phyloP scores from a whole-genome alignment of 805 yeast genomes.

The Yamadazyma sp. region DNA sequence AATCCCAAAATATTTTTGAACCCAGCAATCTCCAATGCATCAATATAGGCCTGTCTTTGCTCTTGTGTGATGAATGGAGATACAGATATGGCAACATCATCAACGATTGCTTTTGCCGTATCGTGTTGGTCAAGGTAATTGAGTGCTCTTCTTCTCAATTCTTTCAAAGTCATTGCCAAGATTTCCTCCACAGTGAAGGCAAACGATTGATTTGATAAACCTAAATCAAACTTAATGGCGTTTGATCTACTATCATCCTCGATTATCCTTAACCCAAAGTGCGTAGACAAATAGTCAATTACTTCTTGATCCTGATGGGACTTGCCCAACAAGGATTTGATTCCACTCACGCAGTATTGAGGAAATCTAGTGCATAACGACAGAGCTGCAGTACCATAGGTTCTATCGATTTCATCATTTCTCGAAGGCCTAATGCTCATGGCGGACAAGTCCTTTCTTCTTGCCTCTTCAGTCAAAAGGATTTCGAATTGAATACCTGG shows the following conservation, averaged over 20 bases:
- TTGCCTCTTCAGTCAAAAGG: conserved; percentile 84
- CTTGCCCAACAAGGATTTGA: conserved; percentile 73
- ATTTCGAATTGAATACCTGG: conserved; percentile 89
- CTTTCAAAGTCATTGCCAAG: conserved; percentile 76
- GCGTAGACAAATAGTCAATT: conserved; percentile 47
- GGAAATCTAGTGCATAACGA: conserved; percentile 76
- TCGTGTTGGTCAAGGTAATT: conserved; percentile 54
- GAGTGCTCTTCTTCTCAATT: conserved; percentile 65
- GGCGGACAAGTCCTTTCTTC: conserved; percentile 85
- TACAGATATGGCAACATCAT: conserved; percentile 71
- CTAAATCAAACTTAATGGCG: conserved; percentile 57
- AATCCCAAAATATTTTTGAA: conserved; percentile 57
- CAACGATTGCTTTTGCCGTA: conserved; percentile 49
- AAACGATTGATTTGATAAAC: conserved; percentile 30
- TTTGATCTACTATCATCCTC: conserved; percentile 39
- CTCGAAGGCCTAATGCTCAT: conserved; percentile 54
- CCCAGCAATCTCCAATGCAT: conserved; percentile 71
- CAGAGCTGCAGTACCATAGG: conserved; percentile 75
- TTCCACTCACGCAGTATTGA: conserved; percentile 57
- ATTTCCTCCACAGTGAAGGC: conserved; percentile 67
- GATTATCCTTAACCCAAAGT: conserved; percentile 59
- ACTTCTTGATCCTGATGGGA: conserved; percentile 48
- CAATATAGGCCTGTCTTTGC: conserved; percentile 69
- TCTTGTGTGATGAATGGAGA: conserved; percentile 68
- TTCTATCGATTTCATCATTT: conserved; percentile 58